Percentiles rank a stretch among this genome's conserved stretches.
phyloP scores from a whole-genome alignment of 2,329 filamentous ascomycete genomes.

The Cucurbitaria berberidis region DNA sequence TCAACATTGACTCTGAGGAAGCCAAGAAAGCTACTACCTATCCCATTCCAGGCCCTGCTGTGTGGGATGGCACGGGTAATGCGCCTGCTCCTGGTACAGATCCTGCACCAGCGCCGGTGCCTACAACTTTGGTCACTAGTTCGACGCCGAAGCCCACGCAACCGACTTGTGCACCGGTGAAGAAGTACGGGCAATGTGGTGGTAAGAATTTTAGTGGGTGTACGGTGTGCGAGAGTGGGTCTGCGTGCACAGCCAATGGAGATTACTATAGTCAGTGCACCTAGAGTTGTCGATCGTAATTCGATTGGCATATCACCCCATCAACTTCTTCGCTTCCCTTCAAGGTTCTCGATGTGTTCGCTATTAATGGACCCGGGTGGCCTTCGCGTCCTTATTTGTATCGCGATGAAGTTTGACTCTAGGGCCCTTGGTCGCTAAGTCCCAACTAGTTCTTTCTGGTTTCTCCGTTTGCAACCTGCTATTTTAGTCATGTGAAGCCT shows the following conservation, averaged over 20 bases:
- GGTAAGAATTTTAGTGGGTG: slow-evolving; percentile 28
- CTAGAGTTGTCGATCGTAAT: background rate
- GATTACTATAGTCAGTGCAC: slow-evolving; percentile 38
- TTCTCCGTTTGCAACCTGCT: too few relatives aligned
- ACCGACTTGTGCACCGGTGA: slow-evolving; percentile 12
- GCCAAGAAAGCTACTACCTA: slow-evolving; percentile 39
- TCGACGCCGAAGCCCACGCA: slow-evolving; percentile 14
- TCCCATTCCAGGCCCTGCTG: slow-evolving; percentile 31
- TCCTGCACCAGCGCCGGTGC: slow-evolving; percentile 4
- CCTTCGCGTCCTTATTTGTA: too few relatives aligned
- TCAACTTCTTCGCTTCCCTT: background rate
- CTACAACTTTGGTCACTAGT: slow-evolving; percentile 28
- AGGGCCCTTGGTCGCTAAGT: too few relatives aligned
- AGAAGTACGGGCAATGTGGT: slow-evolving; percentile 36
- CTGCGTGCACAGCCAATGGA: slow-evolving; percentile 26
- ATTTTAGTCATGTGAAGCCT: too few relatives aligned
- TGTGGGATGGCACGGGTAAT: slow-evolving; percentile 32
- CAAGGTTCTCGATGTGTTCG: background rate
- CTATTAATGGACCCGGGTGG: background rate
- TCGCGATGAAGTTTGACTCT: too few relatives aligned
- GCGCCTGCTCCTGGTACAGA: slow-evolving; percentile 11
- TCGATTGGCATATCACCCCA: background rate
- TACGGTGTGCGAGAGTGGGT: slow-evolving; percentile 30
- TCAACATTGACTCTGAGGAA: slow-evolving; percentile 37
- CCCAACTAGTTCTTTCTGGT: too few relatives aligned